Conservation (phyloP, 768 basidiomycete species). For the Leccinum sublutescens region DNA sequence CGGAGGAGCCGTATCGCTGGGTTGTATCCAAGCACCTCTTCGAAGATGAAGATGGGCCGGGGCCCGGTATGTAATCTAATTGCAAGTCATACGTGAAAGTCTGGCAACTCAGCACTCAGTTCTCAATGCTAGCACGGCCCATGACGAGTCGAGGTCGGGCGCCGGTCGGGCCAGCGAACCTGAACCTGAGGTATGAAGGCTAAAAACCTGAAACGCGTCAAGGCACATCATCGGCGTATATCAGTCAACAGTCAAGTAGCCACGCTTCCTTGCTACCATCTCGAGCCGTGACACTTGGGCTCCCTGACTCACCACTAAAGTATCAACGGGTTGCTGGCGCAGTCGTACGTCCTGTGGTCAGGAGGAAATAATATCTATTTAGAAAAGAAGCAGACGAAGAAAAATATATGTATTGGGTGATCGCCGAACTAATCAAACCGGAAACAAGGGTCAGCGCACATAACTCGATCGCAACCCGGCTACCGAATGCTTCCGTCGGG, state of each 20-base stretch:
- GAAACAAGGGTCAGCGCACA: constrained; percentile 4
- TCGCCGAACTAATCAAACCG: constrained; percentile 13
- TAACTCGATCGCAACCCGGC: constrained; percentile 8
- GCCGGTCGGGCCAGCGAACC: not conserved
- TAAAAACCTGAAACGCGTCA: not conserved
- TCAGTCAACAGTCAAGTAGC: not conserved
- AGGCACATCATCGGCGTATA: not conserved
- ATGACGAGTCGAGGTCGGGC: not conserved
- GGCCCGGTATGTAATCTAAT: not conserved
- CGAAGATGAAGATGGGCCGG: not conserved
- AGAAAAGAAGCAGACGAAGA: not conserved
- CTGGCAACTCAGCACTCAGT: not conserved
- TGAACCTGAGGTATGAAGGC: not conserved
- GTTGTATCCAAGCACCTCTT: not conserved
- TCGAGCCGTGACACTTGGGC: not conserved
- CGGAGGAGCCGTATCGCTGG: not conserved
- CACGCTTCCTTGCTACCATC: not conserved
- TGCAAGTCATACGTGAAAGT: not conserved
- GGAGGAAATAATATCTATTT: not conserved
- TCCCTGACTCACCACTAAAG: not conserved
- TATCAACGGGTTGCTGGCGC: not conserved
- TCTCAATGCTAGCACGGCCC: not conserved
- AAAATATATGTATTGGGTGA: constrained; percentile 1
- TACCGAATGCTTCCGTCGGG: not conserved
- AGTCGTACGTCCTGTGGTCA: not conserved